These are phyloP conservation scores for Myrmaecium sp. DNA, from an alignment of 2,329 filamentous ascomycete genomes.

Conservation along the genomic window DNA sequence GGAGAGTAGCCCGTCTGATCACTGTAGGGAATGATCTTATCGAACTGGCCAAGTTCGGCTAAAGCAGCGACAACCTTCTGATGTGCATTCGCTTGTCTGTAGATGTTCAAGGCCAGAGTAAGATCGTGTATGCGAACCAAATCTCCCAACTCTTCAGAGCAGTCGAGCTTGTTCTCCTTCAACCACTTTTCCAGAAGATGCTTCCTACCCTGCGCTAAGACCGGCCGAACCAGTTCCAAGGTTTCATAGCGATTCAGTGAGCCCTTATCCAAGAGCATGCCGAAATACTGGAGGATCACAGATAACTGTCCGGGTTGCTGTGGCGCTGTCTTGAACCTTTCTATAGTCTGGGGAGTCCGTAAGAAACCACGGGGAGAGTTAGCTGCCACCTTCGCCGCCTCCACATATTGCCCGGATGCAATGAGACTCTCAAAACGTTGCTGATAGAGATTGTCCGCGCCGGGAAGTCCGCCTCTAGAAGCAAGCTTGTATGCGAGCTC, in stretches of 20 bases:
- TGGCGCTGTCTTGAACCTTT: slow-evolving; percentile 80
- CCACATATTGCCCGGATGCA: slow-evolving; percentile 59
- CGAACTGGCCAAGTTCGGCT: slow-evolving; percentile 90
- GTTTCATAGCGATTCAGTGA: slow-evolving; percentile 85
- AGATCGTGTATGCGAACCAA: slow-evolving; percentile 81
- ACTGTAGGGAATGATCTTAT: slow-evolving; percentile 87
- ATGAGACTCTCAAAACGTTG: slow-evolving; percentile 86
- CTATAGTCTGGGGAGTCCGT: slow-evolving; percentile 85
- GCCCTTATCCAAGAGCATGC: slow-evolving; percentile 91
- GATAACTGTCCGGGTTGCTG: slow-evolving; percentile 75
- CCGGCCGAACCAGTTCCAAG: slow-evolving; percentile 79
- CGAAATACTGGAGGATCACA: slow-evolving; percentile 92
- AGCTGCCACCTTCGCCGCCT: slow-evolving; percentile 88
- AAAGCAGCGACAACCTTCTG: slow-evolving; percentile 92
- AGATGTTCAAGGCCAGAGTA: slow-evolving; percentile 72
- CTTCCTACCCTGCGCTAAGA: slow-evolving; percentile 85
- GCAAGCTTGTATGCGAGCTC: slow-evolving; percentile 92
- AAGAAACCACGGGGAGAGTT: slow-evolving; percentile 94
- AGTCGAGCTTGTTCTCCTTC: slow-evolving; percentile 86
- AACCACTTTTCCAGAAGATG: slow-evolving; percentile 97
- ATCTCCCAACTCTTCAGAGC: slow-evolving; percentile 92
- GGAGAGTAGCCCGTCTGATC: slow-evolving; percentile 74
- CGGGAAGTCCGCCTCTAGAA: slow-evolving; percentile 80
- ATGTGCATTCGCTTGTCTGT: slow-evolving; percentile 75
- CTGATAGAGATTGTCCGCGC: slow-evolving; percentile 83